Percentiles rank a stretch among this genome's conserved stretches.
phyloP scores from a whole-genome alignment of 345 rosid species.

The Populus deltoides region DNA sequence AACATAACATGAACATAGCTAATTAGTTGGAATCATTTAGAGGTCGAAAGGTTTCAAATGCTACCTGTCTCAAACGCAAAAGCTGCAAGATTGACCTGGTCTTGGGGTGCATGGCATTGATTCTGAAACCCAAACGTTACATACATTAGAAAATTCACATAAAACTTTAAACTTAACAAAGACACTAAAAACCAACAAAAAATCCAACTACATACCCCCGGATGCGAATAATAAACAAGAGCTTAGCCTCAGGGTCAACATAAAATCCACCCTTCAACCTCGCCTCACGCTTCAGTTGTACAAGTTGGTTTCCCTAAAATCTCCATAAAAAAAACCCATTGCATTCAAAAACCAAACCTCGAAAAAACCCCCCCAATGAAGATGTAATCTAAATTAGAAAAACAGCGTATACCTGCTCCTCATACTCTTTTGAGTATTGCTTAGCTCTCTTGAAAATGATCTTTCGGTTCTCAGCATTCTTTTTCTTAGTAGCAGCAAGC shows the following conservation, averaged over 20 bases:
- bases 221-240: constrained; percentile 22
- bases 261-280: constrained; percentile 29
- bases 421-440: constrained; percentile 59
- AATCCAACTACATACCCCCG: constrained; percentile 15
- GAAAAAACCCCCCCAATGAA: neutral
- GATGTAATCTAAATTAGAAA: neutral
- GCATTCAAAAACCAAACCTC: neutral
- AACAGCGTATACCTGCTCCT: constrained; percentile 49
- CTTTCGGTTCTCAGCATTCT: constrained; percentile 55
- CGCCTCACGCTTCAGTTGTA: constrained; percentile 21
- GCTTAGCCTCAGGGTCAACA: constrained; percentile 29
- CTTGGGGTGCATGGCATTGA: constrained; percentile 87
- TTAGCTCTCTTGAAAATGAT: constrained; percentile 58
- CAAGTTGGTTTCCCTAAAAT: constrained; percentile 14
- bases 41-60: neutral
- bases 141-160: neutral
- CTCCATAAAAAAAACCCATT: neutral
- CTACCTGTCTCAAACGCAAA: constrained; percentile 88
- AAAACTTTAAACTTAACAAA: neutral
- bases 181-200: no score
- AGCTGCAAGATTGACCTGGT: constrained; percentile 87
- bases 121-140: constrained; percentile 35
- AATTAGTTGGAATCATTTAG: neutral
- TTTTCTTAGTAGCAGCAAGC: constrained; percentile 49
- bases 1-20: neutral